Conservation (phyloP, 306 rosid species). For the Senna tora region DNA sequence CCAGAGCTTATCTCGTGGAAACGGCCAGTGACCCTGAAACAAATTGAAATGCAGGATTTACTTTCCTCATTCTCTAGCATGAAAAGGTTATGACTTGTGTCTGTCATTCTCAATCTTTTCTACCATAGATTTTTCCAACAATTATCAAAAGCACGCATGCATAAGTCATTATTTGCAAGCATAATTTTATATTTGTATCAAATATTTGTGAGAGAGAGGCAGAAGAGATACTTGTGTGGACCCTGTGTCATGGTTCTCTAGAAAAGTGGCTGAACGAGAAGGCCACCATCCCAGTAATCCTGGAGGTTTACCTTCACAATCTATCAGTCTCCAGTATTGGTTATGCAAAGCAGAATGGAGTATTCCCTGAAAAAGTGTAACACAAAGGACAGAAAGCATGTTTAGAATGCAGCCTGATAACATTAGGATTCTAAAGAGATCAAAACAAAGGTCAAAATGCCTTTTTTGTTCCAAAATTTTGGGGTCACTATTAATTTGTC, state of each 20-base stretch:
- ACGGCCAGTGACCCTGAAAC: constrained; percentile 83
- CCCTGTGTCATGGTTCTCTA: constrained; percentile 88
- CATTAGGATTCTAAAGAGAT: neutral
- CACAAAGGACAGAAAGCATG: constrained; percentile 1
- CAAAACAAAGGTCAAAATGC: too few relatives aligned
- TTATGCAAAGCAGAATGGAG: constrained; percentile 75
- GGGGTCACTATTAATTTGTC: too few relatives aligned
- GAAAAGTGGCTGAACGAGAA: constrained; percentile 83
- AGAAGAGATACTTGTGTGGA: constrained; percentile 71
- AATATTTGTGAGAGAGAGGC: neutral
- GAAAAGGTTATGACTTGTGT: constrained; percentile 28
- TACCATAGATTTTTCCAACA: neutral
- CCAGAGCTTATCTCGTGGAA: constrained; percentile 77
- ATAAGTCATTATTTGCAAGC: neutral
- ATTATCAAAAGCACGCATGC: constrained; percentile 13
- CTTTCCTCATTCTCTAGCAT: constrained; percentile 32
- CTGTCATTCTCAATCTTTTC: neutral
- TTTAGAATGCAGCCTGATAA: constrained; percentile 4
- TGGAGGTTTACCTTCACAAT: constrained; percentile 79
- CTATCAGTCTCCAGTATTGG: constrained; percentile 79
- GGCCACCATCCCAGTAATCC: constrained; percentile 96
- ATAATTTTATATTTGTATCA: constrained; percentile 16
- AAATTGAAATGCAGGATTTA: constrained; percentile 34
- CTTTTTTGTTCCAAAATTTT: too few relatives aligned
- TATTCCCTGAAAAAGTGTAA: constrained; percentile 59